Evolutionary conservation across 352 stramenopile genomes (phyloP).

Genomic region (Peronospora belbahrii): DNA sequence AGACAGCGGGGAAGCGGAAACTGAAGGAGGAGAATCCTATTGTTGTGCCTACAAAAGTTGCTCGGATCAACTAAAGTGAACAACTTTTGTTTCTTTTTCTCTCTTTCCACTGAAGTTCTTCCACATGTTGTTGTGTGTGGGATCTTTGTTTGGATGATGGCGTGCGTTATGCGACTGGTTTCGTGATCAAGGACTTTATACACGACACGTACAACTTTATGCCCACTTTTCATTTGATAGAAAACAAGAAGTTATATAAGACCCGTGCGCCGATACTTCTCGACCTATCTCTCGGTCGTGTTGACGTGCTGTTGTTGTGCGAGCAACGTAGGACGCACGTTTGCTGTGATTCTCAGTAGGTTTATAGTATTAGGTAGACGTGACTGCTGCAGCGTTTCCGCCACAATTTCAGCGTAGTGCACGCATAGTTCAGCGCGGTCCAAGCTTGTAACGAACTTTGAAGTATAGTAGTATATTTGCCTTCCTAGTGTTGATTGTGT

Average conservation of each 20-base stretch:
- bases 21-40: slow-evolving; percentile 76
- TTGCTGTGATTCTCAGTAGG: too few relatives aligned
- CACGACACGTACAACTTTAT: too few relatives aligned
- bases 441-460: slow-evolving; percentile 14
- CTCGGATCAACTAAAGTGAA: slow-evolving; percentile 73
- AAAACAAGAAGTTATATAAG: too few relatives aligned
- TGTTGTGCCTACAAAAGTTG: slow-evolving; percentile 73
- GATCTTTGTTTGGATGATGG: too few relatives aligned
- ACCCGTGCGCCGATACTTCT: too few relatives aligned
- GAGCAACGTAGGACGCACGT: too few relatives aligned
- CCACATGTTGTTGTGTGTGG: too few relatives aligned
- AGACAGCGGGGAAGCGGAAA: slow-evolving; percentile 70
- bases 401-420: slow-evolving; percentile 24
- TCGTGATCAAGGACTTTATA: too few relatives aligned
- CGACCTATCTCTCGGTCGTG: too few relatives aligned
- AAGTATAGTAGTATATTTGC: slow-evolving; percentile 31
- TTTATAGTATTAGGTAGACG: background rate
- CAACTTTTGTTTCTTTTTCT: background rate
- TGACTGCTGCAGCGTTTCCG: background rate
- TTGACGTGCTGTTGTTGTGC: too few relatives aligned
- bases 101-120: too few relatives aligned
- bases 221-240: slow-evolving; percentile 9
- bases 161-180: background rate
- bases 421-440: slow-evolving; percentile 23
- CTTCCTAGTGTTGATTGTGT: slow-evolving; percentile 3